These are phyloP conservation scores for Fomitopsis pulvina DNA, from an alignment of 768 basidiomycete species.

Conservation along the genomic window DNA sequence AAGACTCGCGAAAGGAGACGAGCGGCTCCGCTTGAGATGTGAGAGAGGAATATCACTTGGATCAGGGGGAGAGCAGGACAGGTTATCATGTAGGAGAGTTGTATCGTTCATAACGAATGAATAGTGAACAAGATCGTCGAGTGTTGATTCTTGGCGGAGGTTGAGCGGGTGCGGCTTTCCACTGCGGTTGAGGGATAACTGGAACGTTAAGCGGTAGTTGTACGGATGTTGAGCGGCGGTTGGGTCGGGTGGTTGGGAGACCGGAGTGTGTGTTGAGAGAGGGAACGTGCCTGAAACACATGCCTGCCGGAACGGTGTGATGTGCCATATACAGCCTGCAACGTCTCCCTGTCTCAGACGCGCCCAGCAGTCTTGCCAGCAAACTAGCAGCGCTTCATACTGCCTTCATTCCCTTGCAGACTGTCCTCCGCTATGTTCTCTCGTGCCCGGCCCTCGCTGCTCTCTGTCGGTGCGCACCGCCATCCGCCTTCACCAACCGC, in stretches of 20 bases:
- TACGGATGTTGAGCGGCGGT: too few species aligned
- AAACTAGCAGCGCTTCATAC: conserved; percentile 6
- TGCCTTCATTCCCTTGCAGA: conserved; percentile 2
- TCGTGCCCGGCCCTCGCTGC: conserved; percentile 52
- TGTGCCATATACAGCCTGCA: conserved; percentile 1
- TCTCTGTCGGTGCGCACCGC: conserved; percentile 40
- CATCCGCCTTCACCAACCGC: not conserved
- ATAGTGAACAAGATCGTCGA: too few species aligned
- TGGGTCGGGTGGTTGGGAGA: too few species aligned
- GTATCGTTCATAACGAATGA: too few species aligned
- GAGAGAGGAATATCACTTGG: conserved; percentile 8
- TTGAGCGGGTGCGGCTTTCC: too few species aligned
- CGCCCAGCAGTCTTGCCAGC: conserved; percentile 1
- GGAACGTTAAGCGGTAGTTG: too few species aligned
- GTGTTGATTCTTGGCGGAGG: too few species aligned
- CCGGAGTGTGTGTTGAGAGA: not conserved
- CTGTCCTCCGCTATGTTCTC: conserved; percentile 41
- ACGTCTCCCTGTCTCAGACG: not conserved
- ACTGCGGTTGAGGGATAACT: too few species aligned
- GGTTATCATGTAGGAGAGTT: not conserved
- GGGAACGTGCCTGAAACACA: not conserved
- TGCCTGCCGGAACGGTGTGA: not conserved
- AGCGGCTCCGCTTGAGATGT: conserved; percentile 32
- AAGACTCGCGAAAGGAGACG: conserved; percentile 64
- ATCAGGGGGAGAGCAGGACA: not conserved